Base-by-base conservation (phyloP, 345 rosid genomes). In the Firmiana major region DNA sequence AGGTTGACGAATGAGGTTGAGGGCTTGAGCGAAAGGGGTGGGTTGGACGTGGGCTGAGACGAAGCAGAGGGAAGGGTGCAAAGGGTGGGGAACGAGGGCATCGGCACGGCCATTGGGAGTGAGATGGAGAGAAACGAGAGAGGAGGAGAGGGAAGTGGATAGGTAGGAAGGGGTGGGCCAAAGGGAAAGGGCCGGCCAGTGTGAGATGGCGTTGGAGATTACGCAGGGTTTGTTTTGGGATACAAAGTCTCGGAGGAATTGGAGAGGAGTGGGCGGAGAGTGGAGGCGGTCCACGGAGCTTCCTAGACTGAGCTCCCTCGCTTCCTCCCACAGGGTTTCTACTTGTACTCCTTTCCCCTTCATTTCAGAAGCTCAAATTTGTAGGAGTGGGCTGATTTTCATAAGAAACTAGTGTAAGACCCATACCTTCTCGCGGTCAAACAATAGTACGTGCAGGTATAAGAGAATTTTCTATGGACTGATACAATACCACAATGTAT, bases 51-150 rank as follows among this genome's bases (percentile, higher is more conserved):
- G 91, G 11, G 97, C 89, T 4, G 98, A 89, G 79, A 92, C 94
- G 48, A 94, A 94, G 83, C 93, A 90, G 65, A 83, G 86, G 36
- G 87, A 66, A 22, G 81, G 63, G 77, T 28, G 17, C 28, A 24
- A 19, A 10, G 78, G 67, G 59, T 62, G 48, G 26, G 81, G 78
- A 60, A 86, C 86, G 24, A 89, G 83, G 63, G 97, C 86, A 40
- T 93, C 97, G 24, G 98, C 98, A 24, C 74, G 85, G 83, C 95
- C 97, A 60, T 89, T 69, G 43, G 97, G 97, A 13, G 97, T 89
- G 84, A 92, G 93, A 77, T 94, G 97, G 79, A 93, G 81, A 22
- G 98, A 93, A 80, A 94, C 94, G 64, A 77, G 13, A 63, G 97
- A 87, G 71, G 85, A 42, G 34, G 90, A 82, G 71, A 94, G 87